These are phyloP conservation scores for Zychaea mexicana DNA, from an alignment of 371 early-diverging fungal genomes.

Conservation along the genomic window DNA sequence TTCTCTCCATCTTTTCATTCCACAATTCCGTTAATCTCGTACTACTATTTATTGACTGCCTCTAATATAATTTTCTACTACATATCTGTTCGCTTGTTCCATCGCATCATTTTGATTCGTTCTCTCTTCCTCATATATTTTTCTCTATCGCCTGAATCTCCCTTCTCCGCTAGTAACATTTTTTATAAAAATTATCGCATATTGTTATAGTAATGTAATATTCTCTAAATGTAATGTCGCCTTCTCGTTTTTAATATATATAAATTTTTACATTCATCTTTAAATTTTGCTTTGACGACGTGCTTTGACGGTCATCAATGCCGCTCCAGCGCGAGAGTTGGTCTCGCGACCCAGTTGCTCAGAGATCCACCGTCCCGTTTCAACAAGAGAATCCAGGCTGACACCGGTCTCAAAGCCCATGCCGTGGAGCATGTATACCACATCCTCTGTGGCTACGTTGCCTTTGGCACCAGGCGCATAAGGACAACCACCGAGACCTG, in stretches of 20 bases:
- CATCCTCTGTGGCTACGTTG: slow-evolving; percentile 97
- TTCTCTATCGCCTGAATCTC: no score
- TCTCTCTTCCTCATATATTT: no score
- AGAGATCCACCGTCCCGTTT: slow-evolving; percentile 87
- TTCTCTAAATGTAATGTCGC: no score
- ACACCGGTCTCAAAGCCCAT: slow-evolving; percentile 83
- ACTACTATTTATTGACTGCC: no score
- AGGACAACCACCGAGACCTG: slow-evolving; percentile 96
- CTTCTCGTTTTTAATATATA: neutral
- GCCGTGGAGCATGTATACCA: slow-evolving; percentile 91
- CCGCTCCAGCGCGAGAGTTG: slow-evolving; percentile 52
- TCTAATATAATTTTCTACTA: no score
- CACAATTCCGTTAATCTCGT: neutral
- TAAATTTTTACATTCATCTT: neutral
- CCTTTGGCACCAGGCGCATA: slow-evolving; percentile 97
- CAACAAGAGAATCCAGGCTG: slow-evolving; percentile 71
- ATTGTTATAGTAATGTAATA: no score
- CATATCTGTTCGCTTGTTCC: no score
- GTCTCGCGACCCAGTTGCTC: slow-evolving; percentile 66
- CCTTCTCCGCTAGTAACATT: no score
- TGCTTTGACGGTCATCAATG: slow-evolving; percentile 32
- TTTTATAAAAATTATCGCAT: no score
- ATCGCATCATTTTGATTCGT: no score
- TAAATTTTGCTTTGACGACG: slow-evolving; percentile 12
- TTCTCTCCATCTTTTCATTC: neutral